These are phyloP conservation scores for Colletotrichum orbiculare DNA, from an alignment of 2,329 filamentous ascomycete species.

Conservation along the genomic window DNA sequence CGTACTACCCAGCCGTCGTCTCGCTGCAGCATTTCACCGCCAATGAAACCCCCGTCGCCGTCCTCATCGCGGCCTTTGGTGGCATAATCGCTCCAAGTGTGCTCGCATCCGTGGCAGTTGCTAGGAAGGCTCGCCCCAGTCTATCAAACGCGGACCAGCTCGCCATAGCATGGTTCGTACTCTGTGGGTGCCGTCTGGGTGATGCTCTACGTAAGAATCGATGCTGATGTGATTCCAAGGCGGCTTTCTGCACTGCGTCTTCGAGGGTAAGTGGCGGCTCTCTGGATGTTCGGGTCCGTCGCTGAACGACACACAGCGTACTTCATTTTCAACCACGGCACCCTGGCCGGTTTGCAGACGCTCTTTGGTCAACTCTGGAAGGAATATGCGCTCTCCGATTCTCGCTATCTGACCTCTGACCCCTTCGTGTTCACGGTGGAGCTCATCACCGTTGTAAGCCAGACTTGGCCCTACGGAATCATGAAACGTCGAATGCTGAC, in stretches of 20 bases:
- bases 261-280: slow-evolving; percentile 70
- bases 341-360: slow-evolving; percentile 74
- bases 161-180: slow-evolving; percentile 63
- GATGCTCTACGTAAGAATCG: neutral
- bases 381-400: slow-evolving; percentile 89
- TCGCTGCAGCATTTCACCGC: slow-evolving; percentile 56
- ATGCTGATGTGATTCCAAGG: slow-evolving; percentile 52
- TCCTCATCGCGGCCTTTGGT: slow-evolving; percentile 52
- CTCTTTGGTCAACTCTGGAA: slow-evolving; percentile 92
- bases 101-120: slow-evolving; percentile 45
- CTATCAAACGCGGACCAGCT: slow-evolving; percentile 54
- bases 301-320: slow-evolving; percentile 64
- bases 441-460: slow-evolving; percentile 78
- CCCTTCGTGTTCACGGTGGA: slow-evolving; percentile 90
- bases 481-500: neutral
- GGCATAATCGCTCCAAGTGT: slow-evolving; percentile 51
- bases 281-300: neutral
- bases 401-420: slow-evolving; percentile 84
- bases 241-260: slow-evolving; percentile 80
- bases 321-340: slow-evolving; percentile 76
- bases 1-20: slow-evolving; percentile 61
- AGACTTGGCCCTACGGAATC: neutral
- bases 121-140: slow-evolving; percentile 43
- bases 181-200: slow-evolving; percentile 55
- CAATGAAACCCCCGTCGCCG: slow-evolving; percentile 54